These are phyloP conservation scores for Microcos paniculata DNA, from an alignment of 345 rosid species.

Conservation along the genomic window DNA sequence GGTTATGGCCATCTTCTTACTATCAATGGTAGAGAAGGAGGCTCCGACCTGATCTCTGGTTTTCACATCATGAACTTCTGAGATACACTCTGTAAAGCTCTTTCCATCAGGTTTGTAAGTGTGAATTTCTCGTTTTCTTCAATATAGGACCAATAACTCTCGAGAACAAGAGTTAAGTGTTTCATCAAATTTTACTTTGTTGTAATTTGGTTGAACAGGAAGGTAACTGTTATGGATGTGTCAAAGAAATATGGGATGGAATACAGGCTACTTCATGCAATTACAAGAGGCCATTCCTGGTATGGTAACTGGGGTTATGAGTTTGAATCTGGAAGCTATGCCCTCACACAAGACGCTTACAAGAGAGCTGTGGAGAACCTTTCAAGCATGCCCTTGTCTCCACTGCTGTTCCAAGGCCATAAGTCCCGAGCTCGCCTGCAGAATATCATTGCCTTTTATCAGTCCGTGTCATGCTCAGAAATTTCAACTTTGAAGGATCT, in stretches of 20 bases:
- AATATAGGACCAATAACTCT: background rate
- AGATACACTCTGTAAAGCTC: constrained; percentile 56
- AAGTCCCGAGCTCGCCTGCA: constrained; percentile 44
- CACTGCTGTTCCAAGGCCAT: constrained; percentile 45
- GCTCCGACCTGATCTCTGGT: constrained; percentile 60
- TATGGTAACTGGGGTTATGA: constrained; percentile 70
- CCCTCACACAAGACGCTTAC: constrained; percentile 52
- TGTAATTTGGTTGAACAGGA: constrained; percentile 26
- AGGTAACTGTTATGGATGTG: constrained; percentile 74
- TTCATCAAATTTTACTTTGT: background rate
- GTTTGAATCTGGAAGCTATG: constrained; percentile 64
- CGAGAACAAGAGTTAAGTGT: background rate
- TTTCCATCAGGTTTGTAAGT: constrained; percentile 45
- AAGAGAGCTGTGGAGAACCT: constrained; percentile 41
- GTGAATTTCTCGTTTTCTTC: background rate
- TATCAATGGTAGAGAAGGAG: constrained; percentile 73
- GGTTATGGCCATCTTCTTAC: constrained; percentile 74
- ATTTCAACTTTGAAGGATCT: constrained; percentile 58
- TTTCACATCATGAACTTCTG: constrained; percentile 69
- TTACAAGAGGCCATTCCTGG: constrained; percentile 62
- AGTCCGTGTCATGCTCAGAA: constrained; percentile 45
- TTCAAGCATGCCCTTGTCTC: constrained; percentile 42
- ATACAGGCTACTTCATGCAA: constrained; percentile 56
- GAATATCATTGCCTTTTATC: constrained; percentile 46
- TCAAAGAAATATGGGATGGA: constrained; percentile 65